phyloP scores from a whole-genome alignment of 2,329 filamentous ascomycete species.

The Colletotrichum acutatum region DNA sequence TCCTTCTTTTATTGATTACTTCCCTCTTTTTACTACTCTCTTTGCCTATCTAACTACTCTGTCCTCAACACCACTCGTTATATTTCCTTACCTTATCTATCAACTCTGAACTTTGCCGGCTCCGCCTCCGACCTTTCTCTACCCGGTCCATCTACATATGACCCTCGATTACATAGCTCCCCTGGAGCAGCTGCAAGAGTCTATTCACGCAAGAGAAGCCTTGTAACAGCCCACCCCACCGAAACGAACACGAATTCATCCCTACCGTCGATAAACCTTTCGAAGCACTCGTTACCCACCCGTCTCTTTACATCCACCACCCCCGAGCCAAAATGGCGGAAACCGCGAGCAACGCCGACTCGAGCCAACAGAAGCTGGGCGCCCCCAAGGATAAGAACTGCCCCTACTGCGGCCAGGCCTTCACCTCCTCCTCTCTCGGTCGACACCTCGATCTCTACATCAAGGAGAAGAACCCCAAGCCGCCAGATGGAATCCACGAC shows the following conservation, averaged over 20 bases:
- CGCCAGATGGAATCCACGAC: constrained; percentile 87
- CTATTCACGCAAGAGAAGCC: background rate
- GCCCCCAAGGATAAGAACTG: constrained; percentile 87
- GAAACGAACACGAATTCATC: background rate
- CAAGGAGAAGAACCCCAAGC: constrained; percentile 90
- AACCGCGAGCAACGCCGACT: constrained; percentile 46
- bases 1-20: constrained; percentile 19
- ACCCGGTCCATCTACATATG: constrained; percentile 17
- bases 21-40: constrained; percentile 14
- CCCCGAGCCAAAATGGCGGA: constrained; percentile 41
- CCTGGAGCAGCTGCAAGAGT: constrained; percentile 32
- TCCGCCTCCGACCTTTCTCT: background rate
- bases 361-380: constrained; percentile 48
- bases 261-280: background rate
- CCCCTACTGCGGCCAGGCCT: constrained; percentile 87
- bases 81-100: constrained; percentile 14
- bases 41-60: constrained; percentile 18
- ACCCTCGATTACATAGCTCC: constrained; percentile 33
- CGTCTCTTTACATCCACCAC: background rate
- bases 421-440: constrained; percentile 93
- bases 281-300: constrained; percentile 4
- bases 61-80: constrained; percentile 24
- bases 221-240: background rate
- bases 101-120: constrained; percentile 14
- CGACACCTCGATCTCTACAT: constrained; percentile 95